These are phyloP conservation scores for Acanthamoeba royreba DNA, from an alignment of 208 protist species.

Conservation along the genomic window DNA sequence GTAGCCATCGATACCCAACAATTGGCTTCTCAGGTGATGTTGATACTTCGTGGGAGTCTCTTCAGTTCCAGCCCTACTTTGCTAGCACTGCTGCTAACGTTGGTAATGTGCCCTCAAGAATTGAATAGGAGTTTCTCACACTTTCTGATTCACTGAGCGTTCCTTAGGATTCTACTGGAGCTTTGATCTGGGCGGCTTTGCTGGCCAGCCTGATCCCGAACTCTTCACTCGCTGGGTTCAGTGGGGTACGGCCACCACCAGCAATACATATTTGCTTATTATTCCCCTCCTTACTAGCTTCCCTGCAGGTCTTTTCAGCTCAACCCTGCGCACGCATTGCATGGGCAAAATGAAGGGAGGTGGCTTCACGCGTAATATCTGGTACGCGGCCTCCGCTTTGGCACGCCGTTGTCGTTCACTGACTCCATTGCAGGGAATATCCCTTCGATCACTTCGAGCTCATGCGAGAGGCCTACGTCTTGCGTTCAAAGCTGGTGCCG, in stretches of 20 bases:
- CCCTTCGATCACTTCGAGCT: constrained; percentile 9
- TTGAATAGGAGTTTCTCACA: no score
- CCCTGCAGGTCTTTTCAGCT: not conserved
- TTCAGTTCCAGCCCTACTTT: constrained; percentile 20
- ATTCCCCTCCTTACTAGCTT: not conserved
- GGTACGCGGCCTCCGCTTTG: not conserved
- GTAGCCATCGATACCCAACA: not conserved
- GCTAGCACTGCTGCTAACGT: not conserved
- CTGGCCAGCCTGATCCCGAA: not conserved
- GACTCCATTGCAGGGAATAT: no score
- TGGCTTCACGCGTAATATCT: not conserved
- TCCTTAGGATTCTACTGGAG: constrained; percentile 24
- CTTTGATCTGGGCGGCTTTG: not conserved
- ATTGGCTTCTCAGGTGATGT: constrained; percentile 17
- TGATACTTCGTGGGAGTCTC: not conserved
- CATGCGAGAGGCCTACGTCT: not conserved
- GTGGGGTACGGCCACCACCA: not conserved
- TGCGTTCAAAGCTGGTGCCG: constrained; percentile 18
- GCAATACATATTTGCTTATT: no score
- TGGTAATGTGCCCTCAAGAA: no score
- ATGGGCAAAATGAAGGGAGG: not conserved
- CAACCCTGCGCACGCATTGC: constrained; percentile 5
- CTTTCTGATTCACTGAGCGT: no score
- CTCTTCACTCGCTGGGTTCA: not conserved
- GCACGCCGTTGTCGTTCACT: no score